Evolutionary conservation across 352 stramenopile species (phyloP), one percentile per base, ranked within the genome.

Genomic region (Pythium scleroteichum): DNA sequence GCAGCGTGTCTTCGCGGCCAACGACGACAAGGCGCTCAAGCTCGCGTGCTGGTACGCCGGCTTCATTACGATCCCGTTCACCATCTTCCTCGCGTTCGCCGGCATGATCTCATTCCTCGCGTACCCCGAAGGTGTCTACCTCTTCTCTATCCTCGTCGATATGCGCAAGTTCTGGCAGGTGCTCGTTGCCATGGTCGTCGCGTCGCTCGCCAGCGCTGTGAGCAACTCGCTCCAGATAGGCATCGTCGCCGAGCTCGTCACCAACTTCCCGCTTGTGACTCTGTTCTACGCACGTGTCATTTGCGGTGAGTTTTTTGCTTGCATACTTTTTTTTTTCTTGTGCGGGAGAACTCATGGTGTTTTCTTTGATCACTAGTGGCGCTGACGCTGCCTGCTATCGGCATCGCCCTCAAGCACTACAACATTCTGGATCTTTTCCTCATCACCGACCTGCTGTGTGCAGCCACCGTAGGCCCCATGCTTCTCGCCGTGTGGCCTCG

Each of bases 381-480:
- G 13, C 76, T 92, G 26, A 90, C 78, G 33, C 63, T 85, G 10
- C 79, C 82, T 2, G 82, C 82, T 9, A 78, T 90, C 48, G 55
- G 73, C 12, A 86, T 92, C 45, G 82, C 79, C 4, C 74, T 85
- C 49, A 79, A 89, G 54, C 59, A 79, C 48, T 85, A 85, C 59
- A 66, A 85, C 52, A 86, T 92, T 49, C 53, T 92, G 49, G 82
- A 68, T 27, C 72, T 92, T 10, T 90, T 90, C 46, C 63, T 92
- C 23, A 88, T 92, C 45, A 78, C 82, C n/a, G 82, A 92, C 48
- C 46, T 92, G 59, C 50, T 92, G 10, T 92, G 82, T 47, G 87
- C 79, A 10, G 82, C 79, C 26, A 78, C 79, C 0, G 76, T 92
- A 40, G 82, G 82, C 0, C 82, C 82, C 8, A 89, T 92, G 78